A percentile compares a stretch with the other conserved stretches of the same genome.
Conservation (phyloP, 202 grass and related monocot genomes). For the Saccharum hybrid region DNA sequence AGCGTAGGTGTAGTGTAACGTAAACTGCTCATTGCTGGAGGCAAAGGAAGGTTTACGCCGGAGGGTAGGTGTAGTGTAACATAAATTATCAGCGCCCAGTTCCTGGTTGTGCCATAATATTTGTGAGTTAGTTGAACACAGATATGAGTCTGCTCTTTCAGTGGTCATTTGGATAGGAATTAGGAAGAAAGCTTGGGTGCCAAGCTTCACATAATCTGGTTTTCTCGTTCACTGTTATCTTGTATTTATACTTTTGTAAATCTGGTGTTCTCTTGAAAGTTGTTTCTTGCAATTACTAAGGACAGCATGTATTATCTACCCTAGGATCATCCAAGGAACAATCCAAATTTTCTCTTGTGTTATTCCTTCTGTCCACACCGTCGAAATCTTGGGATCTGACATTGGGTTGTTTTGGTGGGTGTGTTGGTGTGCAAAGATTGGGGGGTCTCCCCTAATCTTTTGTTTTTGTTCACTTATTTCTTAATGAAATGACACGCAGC, state of each 20-base stretch:
- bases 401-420: not conserved
- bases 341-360: not conserved
- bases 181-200: constrained; percentile 7
- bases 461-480: too few relatives aligned
- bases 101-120: constrained; percentile 20
- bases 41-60: constrained; percentile 14
- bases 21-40: constrained; percentile 19
- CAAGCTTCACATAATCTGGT: constrained; percentile 3
- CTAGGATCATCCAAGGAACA: constrained; percentile 22
- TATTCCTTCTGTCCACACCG: not conserved
- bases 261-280: not conserved
- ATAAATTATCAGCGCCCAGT: not conserved
- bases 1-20: constrained; percentile 17
- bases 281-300: constrained; percentile 31
- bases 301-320: constrained; percentile 17
- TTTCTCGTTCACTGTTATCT: constrained; percentile 20
- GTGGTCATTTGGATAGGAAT: constrained; percentile 11
- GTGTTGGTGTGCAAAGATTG: too few relatives aligned
- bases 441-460: too few relatives aligned
- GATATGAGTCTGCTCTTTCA: constrained; percentile 33
- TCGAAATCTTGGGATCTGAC: constrained; percentile 17
- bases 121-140: constrained; percentile 28
- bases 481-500: too few relatives aligned
- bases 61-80: constrained; percentile 26
- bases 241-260: constrained; percentile 8